Evolutionary conservation across 352 stramenopile species (phyloP).

Genomic region (Pythium scleroteichum): DNA sequence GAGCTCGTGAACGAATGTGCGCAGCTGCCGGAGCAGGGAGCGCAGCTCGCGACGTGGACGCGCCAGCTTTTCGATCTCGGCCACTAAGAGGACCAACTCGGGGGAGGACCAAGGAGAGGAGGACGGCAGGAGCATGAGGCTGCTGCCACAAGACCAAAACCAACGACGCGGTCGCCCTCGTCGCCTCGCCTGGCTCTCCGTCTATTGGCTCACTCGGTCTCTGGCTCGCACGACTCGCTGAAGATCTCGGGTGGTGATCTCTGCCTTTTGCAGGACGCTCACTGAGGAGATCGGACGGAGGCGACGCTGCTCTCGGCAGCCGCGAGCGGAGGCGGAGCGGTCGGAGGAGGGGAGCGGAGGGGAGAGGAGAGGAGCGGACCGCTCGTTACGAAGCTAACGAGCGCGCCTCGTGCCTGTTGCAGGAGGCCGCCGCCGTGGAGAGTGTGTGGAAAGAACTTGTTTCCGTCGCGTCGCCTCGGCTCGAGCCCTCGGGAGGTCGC

Average conservation of each 20-base stretch:
- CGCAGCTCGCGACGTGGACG: slow-evolving; percentile 74
- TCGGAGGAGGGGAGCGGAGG: neutral
- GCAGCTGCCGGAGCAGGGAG: slow-evolving; percentile 60
- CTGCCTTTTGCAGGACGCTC: slow-evolving; percentile 13
- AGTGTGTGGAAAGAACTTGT: neutral
- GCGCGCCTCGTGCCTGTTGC: slow-evolving; percentile 1
- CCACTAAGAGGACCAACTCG: slow-evolving; percentile 9
- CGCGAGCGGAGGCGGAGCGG: neutral
- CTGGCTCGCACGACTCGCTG: neutral
- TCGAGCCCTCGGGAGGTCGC: neutral
- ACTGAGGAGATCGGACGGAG: neutral
- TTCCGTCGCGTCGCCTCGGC: neutral
- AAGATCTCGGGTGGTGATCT: neutral
- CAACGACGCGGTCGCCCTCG: neutral
- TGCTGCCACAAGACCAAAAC: neutral
- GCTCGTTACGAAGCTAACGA: neutral
- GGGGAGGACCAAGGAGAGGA: slow-evolving; percentile 36
- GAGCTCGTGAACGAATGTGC: slow-evolving; percentile 75
- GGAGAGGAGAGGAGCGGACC: neutral
- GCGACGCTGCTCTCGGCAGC: slow-evolving; percentile 2
- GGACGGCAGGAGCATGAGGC: slow-evolving; percentile 15
- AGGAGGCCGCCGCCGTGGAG: neutral
- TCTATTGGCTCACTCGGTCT: neutral
- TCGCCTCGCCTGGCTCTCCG: neutral
- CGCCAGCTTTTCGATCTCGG: slow-evolving; percentile 74